These are phyloP conservation scores for Tolypocladium inflatum DNA, from an alignment of 2,329 filamentous ascomycete genomes.

Conservation along the genomic window DNA sequence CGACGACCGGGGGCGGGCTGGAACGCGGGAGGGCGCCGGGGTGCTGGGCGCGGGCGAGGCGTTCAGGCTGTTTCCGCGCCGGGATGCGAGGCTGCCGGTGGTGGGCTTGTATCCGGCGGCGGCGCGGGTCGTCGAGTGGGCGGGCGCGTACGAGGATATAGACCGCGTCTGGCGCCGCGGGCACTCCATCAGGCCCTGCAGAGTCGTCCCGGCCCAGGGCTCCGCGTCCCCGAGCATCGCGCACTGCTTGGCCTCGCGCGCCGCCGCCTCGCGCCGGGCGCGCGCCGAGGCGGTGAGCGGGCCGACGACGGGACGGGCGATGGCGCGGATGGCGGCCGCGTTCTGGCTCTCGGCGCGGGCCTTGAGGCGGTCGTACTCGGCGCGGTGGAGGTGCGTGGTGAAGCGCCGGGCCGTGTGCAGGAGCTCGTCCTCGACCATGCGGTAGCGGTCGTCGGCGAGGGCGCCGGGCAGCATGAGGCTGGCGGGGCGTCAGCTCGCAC, in stretches of 20 bases:
- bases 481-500: background rate
- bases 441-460: slow-evolving; percentile 61
- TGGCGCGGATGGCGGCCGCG: slow-evolving; percentile 37
- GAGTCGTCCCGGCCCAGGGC: slow-evolving; percentile 20
- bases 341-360: slow-evolving; percentile 44
- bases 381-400: slow-evolving; percentile 67
- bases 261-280: slow-evolving; percentile 10
- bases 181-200: slow-evolving; percentile 34
- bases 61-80: background rate
- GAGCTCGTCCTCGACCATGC: slow-evolving; percentile 82
- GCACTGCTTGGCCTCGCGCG: slow-evolving; percentile 15
- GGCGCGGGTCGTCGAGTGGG: background rate
- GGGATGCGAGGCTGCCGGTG: background rate
- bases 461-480: slow-evolving; percentile 57
- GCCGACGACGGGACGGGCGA: slow-evolving; percentile 41
- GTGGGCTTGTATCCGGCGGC: background rate
- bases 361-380: slow-evolving; percentile 64
- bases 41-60: background rate
- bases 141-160: slow-evolving; percentile 5
- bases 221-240: slow-evolving; percentile 5
- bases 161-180: slow-evolving; percentile 21
- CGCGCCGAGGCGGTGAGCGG: slow-evolving; percentile 17
- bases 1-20: background rate
- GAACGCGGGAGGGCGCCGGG: background rate
- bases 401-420: slow-evolving; percentile 56